Evolutionary conservation across 352 stramenopile species (phyloP).

Genomic region (Bremia lactucae): DNA sequence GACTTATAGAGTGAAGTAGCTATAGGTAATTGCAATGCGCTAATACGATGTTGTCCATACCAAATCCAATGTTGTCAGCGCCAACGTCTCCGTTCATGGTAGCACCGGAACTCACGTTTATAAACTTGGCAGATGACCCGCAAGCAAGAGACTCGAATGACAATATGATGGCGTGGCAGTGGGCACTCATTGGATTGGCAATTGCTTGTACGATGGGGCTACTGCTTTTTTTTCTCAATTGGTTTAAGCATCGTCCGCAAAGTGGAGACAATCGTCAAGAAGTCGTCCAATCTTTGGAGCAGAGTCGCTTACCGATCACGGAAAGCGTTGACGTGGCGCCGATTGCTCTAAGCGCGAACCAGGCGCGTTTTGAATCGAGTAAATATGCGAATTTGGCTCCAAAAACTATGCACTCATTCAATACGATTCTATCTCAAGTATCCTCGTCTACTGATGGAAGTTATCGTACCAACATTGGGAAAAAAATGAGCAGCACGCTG

Average conservation of each 20-base stretch:
- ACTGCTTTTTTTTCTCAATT: slow-evolving; percentile 35
- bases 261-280: slow-evolving; percentile 22
- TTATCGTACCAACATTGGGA: slow-evolving; percentile 33
- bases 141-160: slow-evolving; percentile 5
- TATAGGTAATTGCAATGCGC: background rate
- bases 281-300: slow-evolving; percentile 19
- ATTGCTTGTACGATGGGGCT: slow-evolving; percentile 21
- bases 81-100: slow-evolving; percentile 2
- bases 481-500: slow-evolving; percentile 21
- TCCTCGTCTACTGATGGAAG: slow-evolving; percentile 28
- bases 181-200: slow-evolving; percentile 23
- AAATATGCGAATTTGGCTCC: slow-evolving; percentile 14
- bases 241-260: slow-evolving; percentile 34
- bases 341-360: slow-evolving; percentile 8
- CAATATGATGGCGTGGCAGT: slow-evolving; percentile 25
- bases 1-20: background rate
- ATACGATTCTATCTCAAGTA: slow-evolving; percentile 35
- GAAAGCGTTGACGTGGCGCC: slow-evolving; percentile 13
- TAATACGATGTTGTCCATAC: background rate
- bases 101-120: background rate
- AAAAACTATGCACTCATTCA: slow-evolving; percentile 13
- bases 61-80: background rate
- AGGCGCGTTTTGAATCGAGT: slow-evolving; percentile 14
- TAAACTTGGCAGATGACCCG: background rate
- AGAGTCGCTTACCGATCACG: slow-evolving; percentile 22